Base-by-base conservation (phyloP, 2,329 filamentous ascomycete species). In the Cyphellophora attinorum region DNA sequence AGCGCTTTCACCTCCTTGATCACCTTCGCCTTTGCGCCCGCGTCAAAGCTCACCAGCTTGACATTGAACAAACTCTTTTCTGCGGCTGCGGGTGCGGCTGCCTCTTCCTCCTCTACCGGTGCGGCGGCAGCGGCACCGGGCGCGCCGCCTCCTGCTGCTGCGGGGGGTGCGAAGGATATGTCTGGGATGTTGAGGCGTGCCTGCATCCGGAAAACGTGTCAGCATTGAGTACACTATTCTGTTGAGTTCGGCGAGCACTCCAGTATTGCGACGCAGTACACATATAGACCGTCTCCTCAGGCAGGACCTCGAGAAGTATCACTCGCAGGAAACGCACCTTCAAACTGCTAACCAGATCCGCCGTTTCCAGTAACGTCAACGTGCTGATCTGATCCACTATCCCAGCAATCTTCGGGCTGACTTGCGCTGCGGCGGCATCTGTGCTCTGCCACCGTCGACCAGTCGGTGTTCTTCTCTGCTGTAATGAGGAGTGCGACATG, bases 1-100 rank as follows among this genome's bases (percentile, higher is more conserved):
- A 98, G 73, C 55, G 77, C 79, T 79, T 99, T 99, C 69, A 99
- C 75, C 71, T 99, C 91, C 76, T 99, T 99, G 74, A 98, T 99
- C 54, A 98, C 72, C 81, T 99, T 99, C 54, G 93, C 86, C 73
- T 99, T 99, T 47, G 89, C 69, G 33, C 66, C 72, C 17, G 86
- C 72, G 34, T 98, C 93, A 59, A 96, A 93, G 21, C 81, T 81
- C 62, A 84, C 74, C 45, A 99, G 79, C 70, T 95, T 96, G 48
- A 99, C 65, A 60, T 82, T 94, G 74, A 99, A 99, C 43, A 98
- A 75, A 3, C 89, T 96, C 76, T 96, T 94, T 62, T 91, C 85
- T 50, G 86, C 80, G 25, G 81, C 82, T 3, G 85, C 84, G 21
- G 89, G 86, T 1, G 84, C 84, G 41, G 91, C 88, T 56, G 95